A percentile compares a stretch with the other conserved stretches of the same genome.
phyloP scores from a whole-genome alignment of 257 asterid species.

The Fraxinus cuspidata region DNA sequence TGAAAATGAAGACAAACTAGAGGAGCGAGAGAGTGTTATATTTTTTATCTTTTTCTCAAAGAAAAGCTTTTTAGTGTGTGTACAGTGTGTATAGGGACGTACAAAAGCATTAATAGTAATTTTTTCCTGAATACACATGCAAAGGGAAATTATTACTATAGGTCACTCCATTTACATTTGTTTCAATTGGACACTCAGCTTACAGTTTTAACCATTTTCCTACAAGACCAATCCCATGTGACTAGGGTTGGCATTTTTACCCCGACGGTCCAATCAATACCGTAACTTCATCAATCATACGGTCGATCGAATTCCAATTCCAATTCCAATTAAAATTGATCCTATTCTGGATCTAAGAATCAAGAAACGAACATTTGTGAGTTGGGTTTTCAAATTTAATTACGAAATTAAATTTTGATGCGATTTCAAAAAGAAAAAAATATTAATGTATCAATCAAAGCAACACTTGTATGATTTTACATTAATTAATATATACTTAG shows the following conservation, averaged over 20 bases:
- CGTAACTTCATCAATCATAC: too few relatives aligned
- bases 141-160: not conserved
- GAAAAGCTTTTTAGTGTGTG: not conserved
- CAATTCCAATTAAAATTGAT: too few relatives aligned
- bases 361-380: too few relatives aligned
- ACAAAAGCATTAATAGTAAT: slow-evolving; percentile 17
- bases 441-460: too few relatives aligned
- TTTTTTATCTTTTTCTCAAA: not conserved
- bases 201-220: not conserved
- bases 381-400: too few relatives aligned
- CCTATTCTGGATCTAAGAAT: too few relatives aligned
- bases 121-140: slow-evolving; percentile 22
- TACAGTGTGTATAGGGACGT: not conserved
- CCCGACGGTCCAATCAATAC: not conserved
- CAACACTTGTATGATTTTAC: too few relatives aligned
- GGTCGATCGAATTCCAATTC: too few relatives aligned
- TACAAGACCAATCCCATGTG: not conserved
- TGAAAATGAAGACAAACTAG: slow-evolving; percentile 6
- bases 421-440: too few relatives aligned
- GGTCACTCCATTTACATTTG: not conserved
- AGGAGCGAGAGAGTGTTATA: slow-evolving; percentile 14
- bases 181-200: not conserved
- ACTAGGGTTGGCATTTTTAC: not conserved
- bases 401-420: too few relatives aligned
- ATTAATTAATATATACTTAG: not conserved